Conservation (phyloP, 495 filamentous ascomycete species). For the Penicillium ochrochloron region DNA sequence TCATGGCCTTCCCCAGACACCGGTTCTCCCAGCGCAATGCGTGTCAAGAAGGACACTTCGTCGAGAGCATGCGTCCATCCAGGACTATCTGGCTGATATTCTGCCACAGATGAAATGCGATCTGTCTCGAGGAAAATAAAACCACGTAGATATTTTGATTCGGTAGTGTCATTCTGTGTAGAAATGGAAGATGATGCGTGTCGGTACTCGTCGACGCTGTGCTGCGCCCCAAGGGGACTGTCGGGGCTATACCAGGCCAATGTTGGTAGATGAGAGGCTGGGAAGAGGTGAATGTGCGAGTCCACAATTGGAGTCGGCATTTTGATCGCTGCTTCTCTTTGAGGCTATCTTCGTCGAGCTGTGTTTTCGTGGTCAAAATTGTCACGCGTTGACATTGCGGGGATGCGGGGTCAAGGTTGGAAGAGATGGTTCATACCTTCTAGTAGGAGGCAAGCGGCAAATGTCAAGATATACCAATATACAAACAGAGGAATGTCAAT, state of each 20-base stretch:
- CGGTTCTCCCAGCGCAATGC: slow-evolving; percentile 64
- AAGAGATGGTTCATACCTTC: background rate
- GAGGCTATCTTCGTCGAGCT: background rate
- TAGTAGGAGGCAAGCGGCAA: background rate
- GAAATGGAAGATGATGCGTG: slow-evolving; percentile 28
- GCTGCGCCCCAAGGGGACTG: slow-evolving; percentile 60
- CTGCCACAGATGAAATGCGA: slow-evolving; percentile 61
- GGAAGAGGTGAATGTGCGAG: slow-evolving; percentile 87
- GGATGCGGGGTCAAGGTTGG: slow-evolving; percentile 8
- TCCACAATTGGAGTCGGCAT: slow-evolving; percentile 64
- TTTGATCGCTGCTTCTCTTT: background rate
- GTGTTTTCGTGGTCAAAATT: background rate
- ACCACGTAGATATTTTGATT: slow-evolving; percentile 51
- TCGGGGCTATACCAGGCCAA: slow-evolving; percentile 66
- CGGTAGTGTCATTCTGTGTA: slow-evolving; percentile 11
- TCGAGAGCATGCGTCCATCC: slow-evolving; percentile 65
- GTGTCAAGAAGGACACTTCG: slow-evolving; percentile 68
- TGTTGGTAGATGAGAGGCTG: slow-evolving; percentile 61
- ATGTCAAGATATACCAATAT: background rate
- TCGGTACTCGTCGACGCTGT: slow-evolving; percentile 65
- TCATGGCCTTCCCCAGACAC: slow-evolving; percentile 62
- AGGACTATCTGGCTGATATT: slow-evolving; percentile 32
- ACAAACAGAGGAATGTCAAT: background rate
- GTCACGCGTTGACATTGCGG: slow-evolving; percentile 8
- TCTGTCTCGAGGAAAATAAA: slow-evolving; percentile 86